These are phyloP conservation scores for Solanum hybrid DNA, from an alignment of 305 asterid genomes.

Conservation along the genomic window DNA sequence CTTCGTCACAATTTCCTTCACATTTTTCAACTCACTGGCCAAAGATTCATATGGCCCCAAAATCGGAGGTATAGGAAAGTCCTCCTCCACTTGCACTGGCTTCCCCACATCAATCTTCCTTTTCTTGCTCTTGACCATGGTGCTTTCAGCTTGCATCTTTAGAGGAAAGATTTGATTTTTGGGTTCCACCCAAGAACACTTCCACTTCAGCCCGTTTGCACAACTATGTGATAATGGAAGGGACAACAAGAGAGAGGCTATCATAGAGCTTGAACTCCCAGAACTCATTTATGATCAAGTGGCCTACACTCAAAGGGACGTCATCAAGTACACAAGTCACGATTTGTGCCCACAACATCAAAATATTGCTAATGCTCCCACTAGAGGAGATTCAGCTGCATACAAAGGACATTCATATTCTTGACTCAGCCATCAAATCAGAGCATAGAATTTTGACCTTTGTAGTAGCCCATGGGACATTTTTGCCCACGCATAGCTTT, in stretches of 20 bases:
- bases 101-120: not conserved
- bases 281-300: not conserved
- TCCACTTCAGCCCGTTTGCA: not conserved
- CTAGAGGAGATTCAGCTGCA: not conserved
- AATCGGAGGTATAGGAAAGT: not conserved
- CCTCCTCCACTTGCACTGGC: not conserved
- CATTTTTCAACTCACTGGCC: not conserved
- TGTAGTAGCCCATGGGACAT: not conserved
- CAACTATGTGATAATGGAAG: not conserved
- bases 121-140: not conserved
- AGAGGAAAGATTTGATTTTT: not conserved
- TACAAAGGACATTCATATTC: not conserved
- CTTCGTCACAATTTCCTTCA: not conserved
- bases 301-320: not conserved
- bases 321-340: not conserved
- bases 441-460: not conserved
- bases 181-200: not conserved
- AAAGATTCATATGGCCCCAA: not conserved
- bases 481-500: not conserved
- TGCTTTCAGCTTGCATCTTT: not conserved
- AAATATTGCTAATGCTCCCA: not conserved
- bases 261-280: not conserved
- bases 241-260: not conserved
- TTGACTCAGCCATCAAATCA: not conserved
- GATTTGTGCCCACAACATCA: not conserved